Evolutionary conservation across 2,329 filamentous ascomycete species (phyloP), one percentile per base, ranked within the genome.

Genomic region (Calonectria naviculata): DNA sequence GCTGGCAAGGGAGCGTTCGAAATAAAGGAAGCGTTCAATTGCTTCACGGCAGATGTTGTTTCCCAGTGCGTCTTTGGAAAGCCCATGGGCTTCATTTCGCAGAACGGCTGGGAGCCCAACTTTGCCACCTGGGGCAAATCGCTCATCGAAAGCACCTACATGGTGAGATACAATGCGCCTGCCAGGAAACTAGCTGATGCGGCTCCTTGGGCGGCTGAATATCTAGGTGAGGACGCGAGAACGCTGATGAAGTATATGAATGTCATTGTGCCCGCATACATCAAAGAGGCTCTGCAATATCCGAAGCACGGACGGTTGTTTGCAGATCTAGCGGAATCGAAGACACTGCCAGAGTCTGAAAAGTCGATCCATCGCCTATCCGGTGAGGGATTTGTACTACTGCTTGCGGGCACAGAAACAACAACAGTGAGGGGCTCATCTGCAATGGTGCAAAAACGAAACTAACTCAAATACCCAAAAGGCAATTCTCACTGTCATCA

Each of bases 331-430:
- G 64, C 74, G 5, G 58, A 76, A 28, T 78, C 76, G 0, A 73
- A 76, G 10, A 70, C 78, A 1, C 60, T 87, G 0, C 24, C 82
- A 78, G 13, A 75, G 71, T 73, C 83, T 5, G 84, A 87, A 61
- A 84, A 83, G 49, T 80, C 78, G 0, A 68, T 76, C 4, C 75
- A 79, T 15, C 77, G 83, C 1, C 74, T 85, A 1, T 78, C 78
- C 12, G 79, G 84, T 5, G 85, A 87, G 54, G 84, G 81, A 0
- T 81, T 81, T 26, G 74, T 79, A 5, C 70, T 87, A 24, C 61
- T 85, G 0, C 73, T 78, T 2, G 85, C 82, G 1, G 85, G 84
- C 0, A 83, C 82, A 0, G 84, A 86, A 71, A 86, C 81, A 2
- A 80, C 76, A 8, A 81, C 80, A 17, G 81, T 81, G 31, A 78